These are phyloP conservation scores for Sinapis alba DNA, from an alignment of 441 rosid genomes.

Conservation along the genomic window DNA sequence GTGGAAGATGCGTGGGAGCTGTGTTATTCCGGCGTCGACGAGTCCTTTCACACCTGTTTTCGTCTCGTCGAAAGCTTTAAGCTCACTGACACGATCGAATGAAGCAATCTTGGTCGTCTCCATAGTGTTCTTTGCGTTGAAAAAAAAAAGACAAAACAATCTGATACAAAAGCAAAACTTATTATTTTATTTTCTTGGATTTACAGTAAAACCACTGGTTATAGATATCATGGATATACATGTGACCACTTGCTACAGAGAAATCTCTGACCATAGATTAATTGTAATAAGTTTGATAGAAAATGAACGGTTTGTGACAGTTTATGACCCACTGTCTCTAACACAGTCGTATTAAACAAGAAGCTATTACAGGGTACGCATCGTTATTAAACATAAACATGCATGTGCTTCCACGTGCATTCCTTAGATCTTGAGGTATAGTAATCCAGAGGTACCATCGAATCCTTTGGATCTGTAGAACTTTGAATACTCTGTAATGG, in stretches of 20 bases:
- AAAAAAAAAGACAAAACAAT: background rate
- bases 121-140: background rate
- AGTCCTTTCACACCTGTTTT: slow-evolving; percentile 52
- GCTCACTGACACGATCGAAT: slow-evolving; percentile 31
- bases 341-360: background rate
- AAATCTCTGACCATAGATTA: background rate
- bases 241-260: background rate
- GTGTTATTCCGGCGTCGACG: slow-evolving; percentile 37
- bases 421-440: slow-evolving; percentile 41
- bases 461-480: slow-evolving; percentile 49
- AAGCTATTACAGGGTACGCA: background rate
- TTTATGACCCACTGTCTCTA: background rate
- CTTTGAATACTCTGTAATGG: slow-evolving; percentile 41
- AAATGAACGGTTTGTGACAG: background rate
- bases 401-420: background rate
- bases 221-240: background rate
- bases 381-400: background rate
- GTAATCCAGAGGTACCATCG: slow-evolving; percentile 50
- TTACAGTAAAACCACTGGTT: background rate
- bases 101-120: background rate
- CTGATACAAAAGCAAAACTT: background rate
- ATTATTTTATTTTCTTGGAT: background rate
- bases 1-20: slow-evolving; percentile 46
- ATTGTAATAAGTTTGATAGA: background rate
- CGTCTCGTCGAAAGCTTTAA: slow-evolving; percentile 46